Evolutionary conservation across 2,329 filamentous ascomycete species (phyloP).

Genomic region (Colletotrichum sansevieriae): DNA sequence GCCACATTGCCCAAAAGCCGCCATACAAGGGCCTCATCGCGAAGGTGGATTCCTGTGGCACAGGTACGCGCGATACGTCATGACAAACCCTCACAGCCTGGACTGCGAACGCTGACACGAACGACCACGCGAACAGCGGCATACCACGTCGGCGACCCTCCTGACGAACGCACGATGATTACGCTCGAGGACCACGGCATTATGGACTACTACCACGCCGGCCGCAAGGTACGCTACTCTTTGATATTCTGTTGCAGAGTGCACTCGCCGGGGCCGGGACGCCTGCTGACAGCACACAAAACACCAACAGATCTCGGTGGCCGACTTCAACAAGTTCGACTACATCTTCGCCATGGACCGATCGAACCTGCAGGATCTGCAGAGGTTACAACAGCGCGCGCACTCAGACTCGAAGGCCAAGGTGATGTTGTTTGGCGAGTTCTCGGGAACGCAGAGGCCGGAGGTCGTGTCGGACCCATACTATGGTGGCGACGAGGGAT

Average conservation of each 20-base stretch:
- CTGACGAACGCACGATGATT: constrained; percentile 86
- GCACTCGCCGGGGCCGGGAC: not conserved
- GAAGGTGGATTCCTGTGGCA: constrained; percentile 89
- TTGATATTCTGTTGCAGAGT: constrained; percentile 19
- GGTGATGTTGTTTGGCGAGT: constrained; percentile 88
- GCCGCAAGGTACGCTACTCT: constrained; percentile 74
- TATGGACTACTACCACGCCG: constrained; percentile 80
- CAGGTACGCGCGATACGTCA: constrained; percentile 60
- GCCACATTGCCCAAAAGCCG: constrained; percentile 73
- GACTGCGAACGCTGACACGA: constrained; percentile 15
- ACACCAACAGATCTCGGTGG: constrained; percentile 60
- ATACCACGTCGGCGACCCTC: constrained; percentile 83
- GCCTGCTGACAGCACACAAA: constrained; percentile 1
- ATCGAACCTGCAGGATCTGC: constrained; percentile 80
- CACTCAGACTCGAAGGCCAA: constrained; percentile 71
- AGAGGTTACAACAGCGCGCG: constrained; percentile 69
- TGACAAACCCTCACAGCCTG: constrained; percentile 12
- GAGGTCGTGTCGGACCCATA: constrained; percentile 91
- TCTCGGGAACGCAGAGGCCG: constrained; percentile 72
- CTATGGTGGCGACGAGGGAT: constrained; percentile 87
- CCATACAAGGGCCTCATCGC: constrained; percentile 72
- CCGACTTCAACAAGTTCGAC: constrained; percentile 88
- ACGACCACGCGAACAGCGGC: constrained; percentile 64
- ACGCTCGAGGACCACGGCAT: constrained; percentile 83
- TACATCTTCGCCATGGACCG: constrained; percentile 97